Evolutionary conservation across 2,329 filamentous ascomycete species (phyloP).

Genomic region (Neonectria magnoliae): DNA sequence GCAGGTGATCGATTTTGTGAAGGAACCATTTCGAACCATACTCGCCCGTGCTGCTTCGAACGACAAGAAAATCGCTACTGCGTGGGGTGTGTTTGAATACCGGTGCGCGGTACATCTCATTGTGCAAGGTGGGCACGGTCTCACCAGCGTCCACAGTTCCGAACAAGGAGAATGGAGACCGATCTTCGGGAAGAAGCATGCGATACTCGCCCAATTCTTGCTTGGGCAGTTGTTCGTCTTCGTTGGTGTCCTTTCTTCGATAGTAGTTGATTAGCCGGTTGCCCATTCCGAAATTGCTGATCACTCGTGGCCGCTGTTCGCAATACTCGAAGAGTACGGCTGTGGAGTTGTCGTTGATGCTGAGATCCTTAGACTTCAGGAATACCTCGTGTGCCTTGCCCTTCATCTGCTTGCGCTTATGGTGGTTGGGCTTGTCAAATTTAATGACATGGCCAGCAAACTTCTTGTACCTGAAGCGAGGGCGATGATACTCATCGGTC

Average conservation of each 20-base stretch:
- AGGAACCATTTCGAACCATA: constrained; percentile 84
- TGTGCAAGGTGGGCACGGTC: constrained; percentile 89
- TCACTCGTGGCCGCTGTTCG: constrained; percentile 88
- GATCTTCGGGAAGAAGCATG: constrained; percentile 90
- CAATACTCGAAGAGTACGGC: constrained; percentile 94
- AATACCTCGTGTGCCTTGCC: constrained; percentile 84
- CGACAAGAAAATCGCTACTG: constrained; percentile 84
- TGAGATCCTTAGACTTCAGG: constrained; percentile 81
- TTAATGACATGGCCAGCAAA: constrained; percentile 73
- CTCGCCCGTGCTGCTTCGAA: constrained; percentile 81
- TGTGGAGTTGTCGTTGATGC: constrained; percentile 87
- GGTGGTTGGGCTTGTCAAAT: constrained; percentile 75
- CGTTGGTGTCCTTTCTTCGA: constrained; percentile 77
- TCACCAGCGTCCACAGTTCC: constrained; percentile 92
- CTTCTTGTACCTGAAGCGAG: constrained; percentile 77
- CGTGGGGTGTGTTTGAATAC: constrained; percentile 88
- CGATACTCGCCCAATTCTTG: constrained; percentile 88
- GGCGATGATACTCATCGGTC: constrained; percentile 85
- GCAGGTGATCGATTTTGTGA: constrained; percentile 89
- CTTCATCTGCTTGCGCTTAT: constrained; percentile 86
- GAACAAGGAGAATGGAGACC: constrained; percentile 95
- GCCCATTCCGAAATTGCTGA: constrained; percentile 98
- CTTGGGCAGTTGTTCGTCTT: constrained; percentile 81
- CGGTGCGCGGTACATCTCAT: constrained; percentile 93
- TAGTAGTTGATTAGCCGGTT: constrained; percentile 98